Percentiles rank a stretch among this genome's conserved stretches.
These are phyloP conservation scores for Globisporangium middletonii DNA, from an alignment of 352 stramenopile species.

Conservation along the genomic window DNA sequence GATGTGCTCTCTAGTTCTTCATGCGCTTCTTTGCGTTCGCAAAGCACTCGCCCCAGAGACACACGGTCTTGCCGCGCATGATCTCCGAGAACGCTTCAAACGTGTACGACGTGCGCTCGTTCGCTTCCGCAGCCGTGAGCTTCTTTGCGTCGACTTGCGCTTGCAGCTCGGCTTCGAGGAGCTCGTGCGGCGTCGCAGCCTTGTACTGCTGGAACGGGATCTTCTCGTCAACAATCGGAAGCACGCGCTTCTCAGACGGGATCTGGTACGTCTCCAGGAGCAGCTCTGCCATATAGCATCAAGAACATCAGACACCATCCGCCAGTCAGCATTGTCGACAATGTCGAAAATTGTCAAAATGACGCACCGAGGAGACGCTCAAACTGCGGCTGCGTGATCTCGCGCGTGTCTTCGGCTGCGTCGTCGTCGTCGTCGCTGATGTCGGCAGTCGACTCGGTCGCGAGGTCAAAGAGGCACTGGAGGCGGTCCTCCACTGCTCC, in stretches of 20 bases:
- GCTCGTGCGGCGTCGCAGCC: constrained; percentile 26
- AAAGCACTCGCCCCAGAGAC: constrained; percentile 84
- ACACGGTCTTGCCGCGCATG: constrained; percentile 76
- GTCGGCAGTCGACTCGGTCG: constrained; percentile 27
- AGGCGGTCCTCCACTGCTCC: constrained; percentile 64
- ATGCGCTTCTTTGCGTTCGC: constrained; percentile 78
- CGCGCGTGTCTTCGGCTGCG: constrained; percentile 25
- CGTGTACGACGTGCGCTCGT: constrained; percentile 46
- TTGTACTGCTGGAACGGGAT: constrained; percentile 78
- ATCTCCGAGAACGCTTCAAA: constrained; percentile 75
- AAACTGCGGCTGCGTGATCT: constrained; percentile 52
- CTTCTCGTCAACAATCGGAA: constrained; percentile 56
- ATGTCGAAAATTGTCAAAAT: no score
- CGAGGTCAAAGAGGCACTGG: constrained; percentile 64
- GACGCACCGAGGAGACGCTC: constrained; percentile 45
- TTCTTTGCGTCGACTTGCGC: constrained; percentile 43
- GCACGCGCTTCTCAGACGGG: constrained; percentile 78
- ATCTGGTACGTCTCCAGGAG: constrained; percentile 78
- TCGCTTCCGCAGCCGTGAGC: constrained; percentile 47
- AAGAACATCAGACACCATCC: neutral
- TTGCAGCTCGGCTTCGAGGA: constrained; percentile 30
- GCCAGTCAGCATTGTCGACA: no score
- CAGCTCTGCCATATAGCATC: constrained; percentile 21
- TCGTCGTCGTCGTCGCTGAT: constrained; percentile 10
- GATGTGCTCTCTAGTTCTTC: constrained; percentile 45